Base-by-base conservation (phyloP, 2,329 filamentous ascomycete genomes). In the Fusarium xyrophilum region DNA sequence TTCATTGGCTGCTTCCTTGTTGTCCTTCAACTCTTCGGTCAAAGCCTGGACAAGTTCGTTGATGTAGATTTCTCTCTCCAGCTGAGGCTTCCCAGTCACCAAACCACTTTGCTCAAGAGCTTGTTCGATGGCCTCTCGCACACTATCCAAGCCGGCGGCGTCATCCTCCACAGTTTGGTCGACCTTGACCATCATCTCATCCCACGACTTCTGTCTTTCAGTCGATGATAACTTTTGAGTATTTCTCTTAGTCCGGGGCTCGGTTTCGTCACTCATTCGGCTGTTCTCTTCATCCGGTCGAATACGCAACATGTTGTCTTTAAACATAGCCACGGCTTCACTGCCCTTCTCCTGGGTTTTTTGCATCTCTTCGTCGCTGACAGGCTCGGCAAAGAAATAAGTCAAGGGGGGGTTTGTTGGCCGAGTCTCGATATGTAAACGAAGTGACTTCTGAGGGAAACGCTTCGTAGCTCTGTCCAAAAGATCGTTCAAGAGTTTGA, bases 371-470 rank as follows among this genome's bases (percentile, higher is more conserved):
- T 89, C 85, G 8, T 92, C 86, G 0, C 86, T 86, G 55, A 98
- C 89, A 6, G 96, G 94, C 77, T 97, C 91, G 17, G 90, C 94
- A 75, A 97, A 97, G 55, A 98, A 88, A 75, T 97, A 95, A 87
- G 97, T 94, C 72, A 91, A 89, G 1, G 91, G 86, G 6, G 83
- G 78, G 13, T 78, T 78, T 11, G 83, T 83, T 2, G 82, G 81
- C 14, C 92, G 86, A 2, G 93, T 92, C 77, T 97, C 93, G 61
- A 97, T 90, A 76, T 94, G 90, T 38, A 97, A 77, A 14, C 93
- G 90, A 8, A 97, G 81, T 3, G 93, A 93, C 77, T 86, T 84
- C 43, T 90, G 83, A 0, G 96, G 96, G 74, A 90, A 98, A 67
- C 86, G 88, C 42, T 85, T 80, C 0, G 91, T 93, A 7, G 92